These are phyloP conservation scores for Corylus heterophylla DNA, from an alignment of 306 rosid genomes.

Conservation along the genomic window DNA sequence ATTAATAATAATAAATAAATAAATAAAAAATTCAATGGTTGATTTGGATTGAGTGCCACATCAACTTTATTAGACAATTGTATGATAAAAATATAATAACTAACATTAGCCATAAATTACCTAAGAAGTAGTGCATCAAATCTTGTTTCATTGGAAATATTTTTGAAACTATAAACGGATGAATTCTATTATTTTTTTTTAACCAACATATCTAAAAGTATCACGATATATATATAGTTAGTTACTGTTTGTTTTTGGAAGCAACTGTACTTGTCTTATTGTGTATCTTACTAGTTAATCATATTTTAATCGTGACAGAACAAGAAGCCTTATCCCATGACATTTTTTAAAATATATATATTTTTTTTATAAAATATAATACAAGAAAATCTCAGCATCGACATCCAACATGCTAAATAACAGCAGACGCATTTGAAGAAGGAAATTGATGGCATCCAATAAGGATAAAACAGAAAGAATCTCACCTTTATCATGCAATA, in stretches of 20 bases:
- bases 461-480: constrained; percentile 53
- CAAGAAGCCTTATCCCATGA: constrained; percentile 1
- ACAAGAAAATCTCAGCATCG: constrained; percentile 1
- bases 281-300: constrained; percentile 1
- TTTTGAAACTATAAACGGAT: too few relatives aligned
- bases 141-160: too few relatives aligned
- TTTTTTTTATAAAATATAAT: neutral
- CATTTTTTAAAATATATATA: neutral
- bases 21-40: too few relatives aligned
- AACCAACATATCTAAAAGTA: too few relatives aligned
- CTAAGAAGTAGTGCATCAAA: too few relatives aligned
- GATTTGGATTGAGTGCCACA: too few relatives aligned
- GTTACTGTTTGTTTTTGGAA: neutral
- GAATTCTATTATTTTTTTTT: too few relatives aligned
- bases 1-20: too few relatives aligned
- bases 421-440: constrained; percentile 20
- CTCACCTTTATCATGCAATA: constrained; percentile 36
- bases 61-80: too few relatives aligned
- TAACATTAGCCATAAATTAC: too few relatives aligned
- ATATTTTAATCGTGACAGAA: constrained; percentile 1
- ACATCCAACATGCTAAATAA: constrained; percentile 25
- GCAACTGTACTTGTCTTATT: constrained; percentile 8
- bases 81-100: too few relatives aligned
- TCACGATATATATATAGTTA: neutral
- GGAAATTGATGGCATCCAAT: constrained; percentile 44